Conservation (phyloP, 2,329 filamentous ascomycete genomes). For the Aspergillus transmontanensis region DNA sequence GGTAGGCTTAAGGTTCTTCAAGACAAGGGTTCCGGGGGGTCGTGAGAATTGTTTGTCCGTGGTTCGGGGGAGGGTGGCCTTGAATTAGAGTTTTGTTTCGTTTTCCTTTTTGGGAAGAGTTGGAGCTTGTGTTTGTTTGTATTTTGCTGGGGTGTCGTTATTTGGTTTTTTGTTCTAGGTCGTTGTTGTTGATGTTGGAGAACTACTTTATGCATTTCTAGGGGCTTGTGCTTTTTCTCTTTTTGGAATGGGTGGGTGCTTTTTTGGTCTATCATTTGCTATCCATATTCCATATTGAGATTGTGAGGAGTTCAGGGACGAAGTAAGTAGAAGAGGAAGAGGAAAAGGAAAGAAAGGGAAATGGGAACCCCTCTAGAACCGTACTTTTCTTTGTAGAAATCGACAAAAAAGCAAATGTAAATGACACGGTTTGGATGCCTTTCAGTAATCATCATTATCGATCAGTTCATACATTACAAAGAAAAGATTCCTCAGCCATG, state of each 20-base stretch:
- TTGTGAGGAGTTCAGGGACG: not conserved
- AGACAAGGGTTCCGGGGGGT: not conserved
- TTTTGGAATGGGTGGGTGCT: not conserved
- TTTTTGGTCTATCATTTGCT: constrained; percentile 3
- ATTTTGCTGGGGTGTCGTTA: too few species aligned
- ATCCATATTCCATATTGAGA: not conserved
- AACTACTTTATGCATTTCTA: not conserved
- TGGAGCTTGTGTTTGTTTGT: not conserved
- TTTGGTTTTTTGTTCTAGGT: not conserved
- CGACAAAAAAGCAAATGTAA: constrained; percentile 24
- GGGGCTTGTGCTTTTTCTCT: not conserved
- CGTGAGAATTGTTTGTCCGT: not conserved
- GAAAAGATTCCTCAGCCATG: constrained; percentile 31
- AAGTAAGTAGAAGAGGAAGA: not conserved
- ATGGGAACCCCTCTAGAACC: not conserved
- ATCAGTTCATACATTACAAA: constrained; percentile 38
- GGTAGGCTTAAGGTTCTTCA: not conserved
- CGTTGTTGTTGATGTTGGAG: too few species aligned
- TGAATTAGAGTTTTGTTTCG: not conserved
- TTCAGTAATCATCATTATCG: constrained; percentile 41
- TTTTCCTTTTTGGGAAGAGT: not conserved
- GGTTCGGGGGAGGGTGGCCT: not conserved
- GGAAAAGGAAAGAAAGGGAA: not conserved
- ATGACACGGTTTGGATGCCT: constrained; percentile 34
- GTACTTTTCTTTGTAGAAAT: constrained; percentile 5